Percentiles rank a stretch among this genome's conserved stretches.
Conservation (phyloP, 2,329 filamentous ascomycete species). For the Clarireedia hainanense region DNA sequence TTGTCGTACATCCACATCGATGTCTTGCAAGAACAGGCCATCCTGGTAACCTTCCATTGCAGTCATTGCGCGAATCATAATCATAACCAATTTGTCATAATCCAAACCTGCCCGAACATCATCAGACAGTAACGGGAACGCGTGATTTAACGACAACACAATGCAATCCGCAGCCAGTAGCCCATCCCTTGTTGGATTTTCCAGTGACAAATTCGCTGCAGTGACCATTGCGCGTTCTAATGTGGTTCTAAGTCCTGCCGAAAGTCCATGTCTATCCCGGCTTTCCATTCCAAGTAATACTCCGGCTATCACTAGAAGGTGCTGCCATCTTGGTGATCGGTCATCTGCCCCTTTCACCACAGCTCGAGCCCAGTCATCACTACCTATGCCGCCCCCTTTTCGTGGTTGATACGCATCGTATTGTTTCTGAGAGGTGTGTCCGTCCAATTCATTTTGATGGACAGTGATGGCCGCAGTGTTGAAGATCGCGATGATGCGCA, state of each 20-base stretch:
- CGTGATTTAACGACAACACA: constrained; percentile 54
- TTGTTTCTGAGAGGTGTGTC: constrained; percentile 22
- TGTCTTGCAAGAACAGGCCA: constrained; percentile 54
- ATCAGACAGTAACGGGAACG: constrained; percentile 52
- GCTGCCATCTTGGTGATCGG: constrained; percentile 62
- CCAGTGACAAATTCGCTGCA: constrained; percentile 53
- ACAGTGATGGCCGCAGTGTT: constrained; percentile 40
- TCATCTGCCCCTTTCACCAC: constrained; percentile 34
- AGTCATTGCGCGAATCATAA: constrained; percentile 48
- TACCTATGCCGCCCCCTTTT: constrained; percentile 42
- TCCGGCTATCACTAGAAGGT: constrained; percentile 55
- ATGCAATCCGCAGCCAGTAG: constrained; percentile 44
- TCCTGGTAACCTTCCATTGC: constrained; percentile 55
- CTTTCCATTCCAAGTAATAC: constrained; percentile 52
- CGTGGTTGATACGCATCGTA: constrained; percentile 27
- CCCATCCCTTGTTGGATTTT: constrained; percentile 39
- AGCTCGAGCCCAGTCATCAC: constrained; percentile 33
- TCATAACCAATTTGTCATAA: constrained; percentile 51
- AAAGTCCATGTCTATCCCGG: constrained; percentile 46
- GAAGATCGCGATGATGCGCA: constrained; percentile 48
- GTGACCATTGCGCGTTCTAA: constrained; percentile 54
- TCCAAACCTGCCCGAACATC: constrained; percentile 43
- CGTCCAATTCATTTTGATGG: constrained; percentile 28
- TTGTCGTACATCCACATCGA: constrained; percentile 53
- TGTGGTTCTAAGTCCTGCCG: constrained; percentile 43